phyloP scores from a whole-genome alignment of 331 rosid species.

The Pyrus hybrid region DNA sequence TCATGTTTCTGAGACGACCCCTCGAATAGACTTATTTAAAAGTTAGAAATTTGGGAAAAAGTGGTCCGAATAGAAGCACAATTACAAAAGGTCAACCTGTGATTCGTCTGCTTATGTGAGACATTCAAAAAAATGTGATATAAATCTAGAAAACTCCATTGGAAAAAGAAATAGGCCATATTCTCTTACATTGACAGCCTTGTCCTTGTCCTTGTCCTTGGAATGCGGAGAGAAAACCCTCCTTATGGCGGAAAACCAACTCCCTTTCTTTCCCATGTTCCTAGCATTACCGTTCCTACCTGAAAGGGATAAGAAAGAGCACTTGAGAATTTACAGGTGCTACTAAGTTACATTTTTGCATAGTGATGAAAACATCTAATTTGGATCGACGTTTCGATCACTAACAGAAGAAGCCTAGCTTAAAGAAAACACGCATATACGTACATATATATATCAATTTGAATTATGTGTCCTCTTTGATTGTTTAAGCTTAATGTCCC shows the following conservation, averaged over 20 bases:
- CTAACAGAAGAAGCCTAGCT: neutral
- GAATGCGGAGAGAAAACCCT: conserved; percentile 75
- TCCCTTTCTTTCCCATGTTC: conserved; percentile 94
- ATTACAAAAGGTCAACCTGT: neutral
- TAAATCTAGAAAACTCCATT: neutral
- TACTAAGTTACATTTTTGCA: neutral
- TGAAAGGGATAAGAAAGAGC: conserved; percentile 17
- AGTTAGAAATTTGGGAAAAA: neutral
- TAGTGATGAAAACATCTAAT: too few species aligned
- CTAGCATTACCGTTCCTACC: conserved; percentile 73
- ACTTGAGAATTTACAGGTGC: neutral
- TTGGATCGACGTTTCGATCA: too few species aligned
- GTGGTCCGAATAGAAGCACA: neutral
- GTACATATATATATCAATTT: too few species aligned
- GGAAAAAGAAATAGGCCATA: neutral
- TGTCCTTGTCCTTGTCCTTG: conserved; percentile 64
- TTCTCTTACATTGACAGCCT: conserved; percentile 36
- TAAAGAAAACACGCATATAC: neutral
- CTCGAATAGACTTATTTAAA: neutral
- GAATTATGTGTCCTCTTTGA: neutral
- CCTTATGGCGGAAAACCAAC: conserved; percentile 94
- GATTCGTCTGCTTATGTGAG: neutral
- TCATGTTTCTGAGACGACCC: neutral
- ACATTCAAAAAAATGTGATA: neutral
- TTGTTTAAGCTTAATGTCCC: neutral